Conservation (phyloP, 139 green algal species). For the Spirogloea muscicola region DNA sequence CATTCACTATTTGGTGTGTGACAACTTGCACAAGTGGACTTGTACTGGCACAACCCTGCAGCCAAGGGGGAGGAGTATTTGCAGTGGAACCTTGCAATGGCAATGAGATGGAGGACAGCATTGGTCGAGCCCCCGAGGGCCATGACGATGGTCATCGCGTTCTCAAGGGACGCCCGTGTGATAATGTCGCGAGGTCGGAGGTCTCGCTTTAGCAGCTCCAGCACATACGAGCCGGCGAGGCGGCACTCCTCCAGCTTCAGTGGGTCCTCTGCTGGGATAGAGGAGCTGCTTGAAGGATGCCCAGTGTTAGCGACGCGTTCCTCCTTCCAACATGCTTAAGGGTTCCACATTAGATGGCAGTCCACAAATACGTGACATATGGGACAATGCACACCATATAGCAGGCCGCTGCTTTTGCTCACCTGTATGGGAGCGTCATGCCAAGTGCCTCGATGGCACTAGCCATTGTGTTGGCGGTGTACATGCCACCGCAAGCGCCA, state of each 20-base stretch:
- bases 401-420: background rate
- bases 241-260: slow-evolving; percentile 93
- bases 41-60: too few species aligned
- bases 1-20: too few species aligned
- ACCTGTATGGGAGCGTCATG: slow-evolving; percentile 91
- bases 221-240: slow-evolving; percentile 63
- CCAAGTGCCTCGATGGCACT: slow-evolving; percentile 92
- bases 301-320: too few species aligned
- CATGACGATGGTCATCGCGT: slow-evolving; percentile 90
- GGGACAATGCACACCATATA: background rate
- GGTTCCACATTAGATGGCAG: too few species aligned
- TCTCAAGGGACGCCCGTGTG: slow-evolving; percentile 89
- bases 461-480: slow-evolving; percentile 99
- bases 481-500: slow-evolving; percentile 86
- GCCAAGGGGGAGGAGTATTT: too few species aligned
- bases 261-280: slow-evolving; percentile 88
- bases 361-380: slow-evolving; percentile 6
- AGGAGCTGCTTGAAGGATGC: slow-evolving; percentile 54
- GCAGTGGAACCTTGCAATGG: slow-evolving; percentile 47
- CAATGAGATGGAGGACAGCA: slow-evolving; percentile 69
- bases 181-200: slow-evolving; percentile 96
- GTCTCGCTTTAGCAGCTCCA: slow-evolving; percentile 66
- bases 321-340: too few species aligned
- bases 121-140: slow-evolving; percentile 93
- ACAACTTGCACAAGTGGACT: too few species aligned